These are phyloP conservation scores for Backusella tuberculispora DNA, from an alignment of 192 early-diverging fungal species.

Conservation along the genomic window DNA sequence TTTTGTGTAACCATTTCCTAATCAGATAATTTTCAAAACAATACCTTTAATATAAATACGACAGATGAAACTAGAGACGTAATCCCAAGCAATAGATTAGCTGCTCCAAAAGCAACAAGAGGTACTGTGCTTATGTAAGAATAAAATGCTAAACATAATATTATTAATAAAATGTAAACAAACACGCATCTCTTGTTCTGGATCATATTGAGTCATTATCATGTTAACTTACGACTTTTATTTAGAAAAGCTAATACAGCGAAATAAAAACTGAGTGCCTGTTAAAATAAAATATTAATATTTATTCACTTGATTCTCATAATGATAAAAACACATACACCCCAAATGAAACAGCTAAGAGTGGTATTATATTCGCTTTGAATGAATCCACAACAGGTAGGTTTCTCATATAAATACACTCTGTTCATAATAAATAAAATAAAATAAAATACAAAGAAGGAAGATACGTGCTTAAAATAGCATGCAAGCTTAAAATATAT, in stretches of 20 bases:
- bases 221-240: constrained; percentile 21
- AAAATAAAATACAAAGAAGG: background rate
- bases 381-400: constrained; percentile 5
- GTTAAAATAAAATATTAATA: background rate
- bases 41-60: constrained; percentile 3
- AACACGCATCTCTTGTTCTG: background rate
- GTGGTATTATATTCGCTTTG: background rate
- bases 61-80: background rate
- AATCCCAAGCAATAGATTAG: constrained; percentile 17
- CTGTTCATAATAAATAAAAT: background rate
- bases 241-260: constrained; percentile 17
- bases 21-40: constrained; percentile 3
- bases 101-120: constrained; percentile 14
- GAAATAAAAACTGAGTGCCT: constrained; percentile 29
- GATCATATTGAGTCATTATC: background rate
- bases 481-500: constrained; percentile 1
- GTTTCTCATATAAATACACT: background rate
- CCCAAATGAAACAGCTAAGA: background rate
- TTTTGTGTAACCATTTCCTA: constrained; percentile 15
- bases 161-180: background rate
- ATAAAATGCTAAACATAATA: constrained; percentile 19
- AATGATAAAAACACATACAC: background rate
- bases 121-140: constrained; percentile 7
- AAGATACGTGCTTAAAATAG: background rate
- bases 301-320: background rate